phyloP scores from a whole-genome alignment of 2,329 filamentous ascomycete species.

The Coniella vitis region DNA sequence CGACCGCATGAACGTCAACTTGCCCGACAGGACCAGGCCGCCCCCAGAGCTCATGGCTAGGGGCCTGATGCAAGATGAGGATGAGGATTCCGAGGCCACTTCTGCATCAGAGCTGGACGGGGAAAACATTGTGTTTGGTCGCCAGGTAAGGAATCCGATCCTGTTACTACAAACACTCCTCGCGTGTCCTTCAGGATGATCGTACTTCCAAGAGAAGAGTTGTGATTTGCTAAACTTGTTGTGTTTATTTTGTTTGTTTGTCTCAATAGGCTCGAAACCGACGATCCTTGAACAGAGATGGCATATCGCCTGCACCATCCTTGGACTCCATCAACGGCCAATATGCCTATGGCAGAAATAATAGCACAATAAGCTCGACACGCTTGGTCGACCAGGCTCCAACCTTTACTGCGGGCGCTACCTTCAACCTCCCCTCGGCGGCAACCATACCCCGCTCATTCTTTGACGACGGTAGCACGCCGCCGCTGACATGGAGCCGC shows the following conservation, averaged over 20 bases:
- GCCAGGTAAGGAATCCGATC: slow-evolving; percentile 60
- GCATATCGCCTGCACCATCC: slow-evolving; percentile 78
- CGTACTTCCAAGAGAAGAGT: no score
- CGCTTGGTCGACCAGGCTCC: slow-evolving; percentile 34
- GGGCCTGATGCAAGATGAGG: slow-evolving; percentile 75
- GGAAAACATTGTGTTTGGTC: slow-evolving; percentile 63
- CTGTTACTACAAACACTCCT: no score
- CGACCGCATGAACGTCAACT: slow-evolving; percentile 79
- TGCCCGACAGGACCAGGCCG: slow-evolving; percentile 83
- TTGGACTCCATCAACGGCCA: slow-evolving; percentile 81
- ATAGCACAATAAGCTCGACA: slow-evolving; percentile 18
- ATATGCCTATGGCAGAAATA: slow-evolving; percentile 48
- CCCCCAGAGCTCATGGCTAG: slow-evolving; percentile 87
- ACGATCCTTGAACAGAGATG: slow-evolving; percentile 57
- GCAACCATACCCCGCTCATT: slow-evolving; percentile 70
- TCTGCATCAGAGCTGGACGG: slow-evolving; percentile 85
- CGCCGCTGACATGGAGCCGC: slow-evolving; percentile 79
- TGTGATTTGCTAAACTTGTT: slow-evolving; percentile 1
- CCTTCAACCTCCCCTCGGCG: slow-evolving; percentile 50
- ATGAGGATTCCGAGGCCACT: slow-evolving; percentile 75
- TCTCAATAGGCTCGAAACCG: slow-evolving; percentile 50
- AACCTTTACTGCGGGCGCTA: slow-evolving; percentile 48
- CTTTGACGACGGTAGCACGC: slow-evolving; percentile 79
- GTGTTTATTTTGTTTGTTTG: not conserved
- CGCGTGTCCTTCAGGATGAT: no score